These are phyloP conservation scores for Fusarium mundagurra DNA, from an alignment of 2,329 filamentous ascomycete genomes.

Conservation along the genomic window DNA sequence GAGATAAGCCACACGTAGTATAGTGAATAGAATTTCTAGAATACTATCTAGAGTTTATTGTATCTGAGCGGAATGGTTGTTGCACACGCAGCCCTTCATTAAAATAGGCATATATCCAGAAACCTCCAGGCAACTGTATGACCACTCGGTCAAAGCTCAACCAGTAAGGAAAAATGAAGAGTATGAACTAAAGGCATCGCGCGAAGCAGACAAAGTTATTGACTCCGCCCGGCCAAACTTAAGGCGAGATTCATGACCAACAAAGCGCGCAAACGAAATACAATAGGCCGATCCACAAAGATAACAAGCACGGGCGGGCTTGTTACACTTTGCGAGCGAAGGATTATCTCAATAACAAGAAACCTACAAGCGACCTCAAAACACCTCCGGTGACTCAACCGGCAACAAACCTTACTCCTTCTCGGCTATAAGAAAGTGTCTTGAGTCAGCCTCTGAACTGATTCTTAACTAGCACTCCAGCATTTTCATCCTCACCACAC, in stretches of 20 bases:
- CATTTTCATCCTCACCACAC: not conserved
- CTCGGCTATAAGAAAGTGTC: not conserved
- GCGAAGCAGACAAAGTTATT: rapidly evolving
- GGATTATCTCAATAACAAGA: not conserved
- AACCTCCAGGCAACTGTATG: rapidly evolving
- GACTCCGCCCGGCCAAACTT: rapidly evolving
- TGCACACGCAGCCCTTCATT: rapidly evolving
- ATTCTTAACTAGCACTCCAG: not conserved
- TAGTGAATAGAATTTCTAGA: rapidly evolving
- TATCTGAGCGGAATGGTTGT: no score
- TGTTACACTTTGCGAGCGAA: not conserved
- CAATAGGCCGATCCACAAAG: not conserved
- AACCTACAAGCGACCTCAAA: not conserved
- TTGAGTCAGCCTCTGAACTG: not conserved
- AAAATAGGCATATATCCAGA: not conserved
- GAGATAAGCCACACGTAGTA: rapidly evolving
- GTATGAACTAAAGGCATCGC: rapidly evolving
- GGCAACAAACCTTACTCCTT: not conserved
- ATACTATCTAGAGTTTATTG: rapidly evolving
- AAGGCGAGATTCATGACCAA: no score
- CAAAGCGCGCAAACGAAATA: not conserved
- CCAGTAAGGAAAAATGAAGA: not conserved
- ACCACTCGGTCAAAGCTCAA: rapidly evolving
- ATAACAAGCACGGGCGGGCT: not conserved
- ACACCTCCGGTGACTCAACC: not conserved